A percentile compares a stretch with the other conserved stretches of the same genome.
These are phyloP conservation scores for Alloteropsis semialata DNA, from an alignment of 176 grass and related monocot species.

Conservation along the genomic window DNA sequence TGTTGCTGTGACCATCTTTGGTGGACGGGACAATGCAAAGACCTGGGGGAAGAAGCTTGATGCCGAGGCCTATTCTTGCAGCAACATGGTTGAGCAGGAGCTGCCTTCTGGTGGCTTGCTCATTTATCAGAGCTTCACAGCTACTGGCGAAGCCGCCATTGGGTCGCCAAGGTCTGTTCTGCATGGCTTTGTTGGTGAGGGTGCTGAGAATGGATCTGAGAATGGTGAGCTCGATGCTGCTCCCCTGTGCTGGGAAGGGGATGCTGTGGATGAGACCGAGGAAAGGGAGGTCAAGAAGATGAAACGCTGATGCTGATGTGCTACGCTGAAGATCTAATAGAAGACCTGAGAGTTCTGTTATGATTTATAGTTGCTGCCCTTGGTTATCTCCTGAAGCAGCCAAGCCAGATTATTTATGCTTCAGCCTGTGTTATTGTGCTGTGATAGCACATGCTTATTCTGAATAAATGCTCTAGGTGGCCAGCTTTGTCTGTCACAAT, in stretches of 20 bases:
- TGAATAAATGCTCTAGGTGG: slow-evolving; percentile 32
- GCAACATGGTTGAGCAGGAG: slow-evolving; percentile 43
- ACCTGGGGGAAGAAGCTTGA: slow-evolving; percentile 34
- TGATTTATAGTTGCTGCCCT: background rate
- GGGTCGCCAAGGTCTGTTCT: slow-evolving; percentile 30
- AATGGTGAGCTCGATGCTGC: background rate
- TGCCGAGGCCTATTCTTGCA: slow-evolving; percentile 32
- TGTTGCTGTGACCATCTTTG: slow-evolving; percentile 45
- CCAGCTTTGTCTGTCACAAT: slow-evolving; percentile 28
- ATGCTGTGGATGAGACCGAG: background rate
- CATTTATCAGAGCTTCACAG: slow-evolving; percentile 49
- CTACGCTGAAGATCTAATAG: background rate
- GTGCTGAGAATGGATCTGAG: background rate
- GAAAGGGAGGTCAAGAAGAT: slow-evolving; percentile 1
- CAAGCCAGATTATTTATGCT: slow-evolving; percentile 20
- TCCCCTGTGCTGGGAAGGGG: slow-evolving; percentile 1
- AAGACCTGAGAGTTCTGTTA: background rate
- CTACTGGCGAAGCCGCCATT: background rate
- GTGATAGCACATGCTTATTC: background rate
- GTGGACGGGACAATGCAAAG: background rate
- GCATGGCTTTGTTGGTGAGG: background rate
- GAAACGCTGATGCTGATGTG: background rate
- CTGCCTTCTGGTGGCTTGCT: slow-evolving; percentile 33
- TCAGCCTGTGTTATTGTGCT: background rate
- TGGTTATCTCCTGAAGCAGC: slow-evolving; percentile 31